Evolutionary conservation across 2,329 filamentous ascomycete species (phyloP).

Genomic region (Diplocarpon rosae): DNA sequence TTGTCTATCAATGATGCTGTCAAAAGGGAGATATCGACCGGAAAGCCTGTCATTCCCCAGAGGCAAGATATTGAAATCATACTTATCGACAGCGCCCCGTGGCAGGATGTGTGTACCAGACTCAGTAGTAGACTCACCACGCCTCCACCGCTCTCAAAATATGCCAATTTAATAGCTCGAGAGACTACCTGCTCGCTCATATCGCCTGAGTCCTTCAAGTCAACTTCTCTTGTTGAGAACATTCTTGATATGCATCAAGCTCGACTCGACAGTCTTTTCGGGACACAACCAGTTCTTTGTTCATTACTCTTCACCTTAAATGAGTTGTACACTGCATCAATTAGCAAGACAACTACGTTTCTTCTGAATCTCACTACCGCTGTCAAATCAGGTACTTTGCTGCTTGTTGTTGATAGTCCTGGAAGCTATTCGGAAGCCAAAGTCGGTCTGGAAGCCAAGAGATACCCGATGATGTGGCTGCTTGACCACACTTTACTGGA

Average conservation of each 20-base stretch:
- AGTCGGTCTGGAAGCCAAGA: constrained; percentile 46
- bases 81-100: constrained; percentile 75
- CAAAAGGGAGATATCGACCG: not conserved
- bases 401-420: constrained; percentile 85
- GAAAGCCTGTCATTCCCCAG: not conserved
- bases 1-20: constrained; percentile 7
- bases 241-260: constrained; percentile 33
- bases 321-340: constrained; percentile 74
- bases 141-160: constrained; percentile 39
- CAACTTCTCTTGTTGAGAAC: constrained; percentile 38
- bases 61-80: constrained; percentile 33
- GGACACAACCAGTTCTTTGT: constrained; percentile 42
- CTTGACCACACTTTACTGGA: constrained; percentile 67
- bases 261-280: constrained; percentile 26
- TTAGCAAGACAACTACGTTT: constrained; percentile 63
- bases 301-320: constrained; percentile 93
- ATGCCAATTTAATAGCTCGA: constrained; percentile 38
- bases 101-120: constrained; percentile 50
- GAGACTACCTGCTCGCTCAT: constrained; percentile 38
- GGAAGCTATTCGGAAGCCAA: constrained; percentile 83
- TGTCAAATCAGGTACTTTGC: constrained; percentile 47
- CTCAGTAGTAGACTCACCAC: constrained; percentile 47
- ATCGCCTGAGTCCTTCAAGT: constrained; percentile 28
- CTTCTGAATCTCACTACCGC: constrained; percentile 55
- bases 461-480: constrained; percentile 90